These are phyloP conservation scores for Mortierella sp. DNA, from an alignment of 371 early-diverging fungal species.

Conservation along the genomic window DNA sequence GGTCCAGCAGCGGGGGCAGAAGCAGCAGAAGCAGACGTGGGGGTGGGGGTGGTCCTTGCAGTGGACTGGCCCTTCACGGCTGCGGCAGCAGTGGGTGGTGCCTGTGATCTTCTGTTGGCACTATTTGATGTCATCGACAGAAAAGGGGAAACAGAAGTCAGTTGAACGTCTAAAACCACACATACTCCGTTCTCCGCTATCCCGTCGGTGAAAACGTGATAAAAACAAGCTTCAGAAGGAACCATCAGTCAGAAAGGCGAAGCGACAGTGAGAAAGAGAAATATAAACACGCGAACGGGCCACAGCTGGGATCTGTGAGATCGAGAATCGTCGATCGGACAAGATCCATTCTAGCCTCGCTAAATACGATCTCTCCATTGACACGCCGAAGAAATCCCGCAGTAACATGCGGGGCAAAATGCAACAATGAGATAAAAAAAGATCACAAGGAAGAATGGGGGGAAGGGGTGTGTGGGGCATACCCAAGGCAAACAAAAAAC, in stretches of 20 bases:
- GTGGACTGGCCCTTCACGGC: constrained; percentile 40
- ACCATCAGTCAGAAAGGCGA: too few relatives aligned
- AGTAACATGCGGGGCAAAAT: constrained; percentile 3
- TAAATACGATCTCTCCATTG: too few relatives aligned
- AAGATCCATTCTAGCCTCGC: constrained; percentile 10
- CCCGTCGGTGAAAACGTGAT: too few relatives aligned
- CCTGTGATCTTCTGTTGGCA: constrained; percentile 52
- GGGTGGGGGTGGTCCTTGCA: constrained; percentile 17
- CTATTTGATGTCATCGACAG: constrained; percentile 25
- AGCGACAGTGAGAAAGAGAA: not conserved
- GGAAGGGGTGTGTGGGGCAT: not conserved
- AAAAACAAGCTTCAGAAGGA: too few relatives aligned
- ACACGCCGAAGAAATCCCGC: constrained; percentile 1
- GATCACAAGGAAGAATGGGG: not conserved
- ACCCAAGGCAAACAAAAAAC: not conserved
- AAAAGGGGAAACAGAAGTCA: not conserved
- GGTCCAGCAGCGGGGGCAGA: constrained; percentile 8
- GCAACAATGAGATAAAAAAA: constrained; percentile 1
- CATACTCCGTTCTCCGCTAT: too few relatives aligned
- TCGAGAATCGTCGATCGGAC: not conserved
- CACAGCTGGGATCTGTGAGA: constrained; percentile 10
- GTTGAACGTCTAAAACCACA: not conserved
- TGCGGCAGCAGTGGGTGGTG: constrained; percentile 45
- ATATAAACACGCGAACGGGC: constrained; percentile 24
- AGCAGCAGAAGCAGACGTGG: constrained; percentile 3